These are phyloP conservation scores for Arthrocladium fulminans DNA, from an alignment of 2,329 filamentous ascomycete genomes.

Conservation along the genomic window DNA sequence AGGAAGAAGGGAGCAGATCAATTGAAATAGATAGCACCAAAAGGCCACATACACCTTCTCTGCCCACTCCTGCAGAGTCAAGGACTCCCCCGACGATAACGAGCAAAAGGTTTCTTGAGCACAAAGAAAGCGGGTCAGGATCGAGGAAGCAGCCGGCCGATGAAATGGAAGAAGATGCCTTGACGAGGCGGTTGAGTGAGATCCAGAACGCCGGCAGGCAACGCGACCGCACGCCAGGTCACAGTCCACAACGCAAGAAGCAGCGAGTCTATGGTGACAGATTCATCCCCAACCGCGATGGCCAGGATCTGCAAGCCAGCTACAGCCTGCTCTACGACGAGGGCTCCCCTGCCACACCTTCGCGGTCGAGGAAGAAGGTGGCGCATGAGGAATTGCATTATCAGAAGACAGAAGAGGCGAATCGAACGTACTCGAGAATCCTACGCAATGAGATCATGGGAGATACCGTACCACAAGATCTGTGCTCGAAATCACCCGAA, in stretches of 20 bases:
- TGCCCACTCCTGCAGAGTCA: constrained; percentile 49
- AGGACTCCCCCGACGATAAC: constrained; percentile 52
- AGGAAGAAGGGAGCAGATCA: constrained; percentile 10
- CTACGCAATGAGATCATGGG: constrained; percentile 90
- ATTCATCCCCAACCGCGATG: constrained; percentile 90
- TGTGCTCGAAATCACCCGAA: constrained; percentile 27
- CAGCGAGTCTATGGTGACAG: constrained; percentile 60
- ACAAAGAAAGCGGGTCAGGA: constrained; percentile 7
- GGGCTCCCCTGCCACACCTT: constrained; percentile 83
- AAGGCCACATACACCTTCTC: constrained; percentile 34
- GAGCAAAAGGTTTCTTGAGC: constrained; percentile 34
- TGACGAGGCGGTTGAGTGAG: constrained; percentile 54
- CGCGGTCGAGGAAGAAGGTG: constrained; percentile 71
- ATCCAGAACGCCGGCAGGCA: constrained; percentile 52
- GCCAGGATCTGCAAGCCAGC: constrained; percentile 85
- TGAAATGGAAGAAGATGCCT: constrained; percentile 49
- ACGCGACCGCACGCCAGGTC: constrained; percentile 53
- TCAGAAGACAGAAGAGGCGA: constrained; percentile 85
- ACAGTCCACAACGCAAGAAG: constrained; percentile 60
- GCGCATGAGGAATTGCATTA: constrained; percentile 89
- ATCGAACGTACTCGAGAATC: constrained; percentile 80
- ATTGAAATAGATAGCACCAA: constrained; percentile 13
- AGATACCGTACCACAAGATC: constrained; percentile 74
- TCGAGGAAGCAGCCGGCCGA: constrained; percentile 35
- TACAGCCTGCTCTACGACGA: constrained; percentile 89